Evolutionary conservation across 2,329 filamentous ascomycete genomes (phyloP).

Genomic region (Claviceps humidiphila): DNA sequence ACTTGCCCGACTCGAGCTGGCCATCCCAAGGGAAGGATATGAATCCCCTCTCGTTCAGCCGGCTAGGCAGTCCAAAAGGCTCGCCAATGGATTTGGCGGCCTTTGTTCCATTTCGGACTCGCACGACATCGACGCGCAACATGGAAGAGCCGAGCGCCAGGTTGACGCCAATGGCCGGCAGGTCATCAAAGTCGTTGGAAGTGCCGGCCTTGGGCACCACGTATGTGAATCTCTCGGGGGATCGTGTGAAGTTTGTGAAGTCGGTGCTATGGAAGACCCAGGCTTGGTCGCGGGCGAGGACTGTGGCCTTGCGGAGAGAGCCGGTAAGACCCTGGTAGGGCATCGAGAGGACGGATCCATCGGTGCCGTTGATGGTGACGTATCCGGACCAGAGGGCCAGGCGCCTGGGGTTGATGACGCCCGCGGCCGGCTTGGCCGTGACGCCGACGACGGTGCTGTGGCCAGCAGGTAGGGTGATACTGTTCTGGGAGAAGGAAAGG

Average conservation of each 20-base stretch:
- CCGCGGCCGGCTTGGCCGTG: slow-evolving; percentile 25
- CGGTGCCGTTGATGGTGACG: slow-evolving; percentile 26
- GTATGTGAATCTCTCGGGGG: slow-evolving; percentile 23
- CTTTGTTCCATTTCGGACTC: slow-evolving; percentile 8
- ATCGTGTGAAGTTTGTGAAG: slow-evolving; percentile 4
- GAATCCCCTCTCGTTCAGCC: slow-evolving; percentile 9
- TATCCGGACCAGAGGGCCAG: slow-evolving; percentile 31
- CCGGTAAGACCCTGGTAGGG: slow-evolving; percentile 27
- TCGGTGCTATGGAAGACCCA: slow-evolving; percentile 19
- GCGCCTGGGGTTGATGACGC: slow-evolving; percentile 19
- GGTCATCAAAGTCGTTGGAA: slow-evolving; percentile 10
- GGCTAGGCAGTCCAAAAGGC: slow-evolving; percentile 24
- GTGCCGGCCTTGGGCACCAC: slow-evolving; percentile 24
- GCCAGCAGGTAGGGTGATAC: slow-evolving; percentile 29
- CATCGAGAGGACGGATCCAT: slow-evolving; percentile 21
- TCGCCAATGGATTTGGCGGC: slow-evolving; percentile 25
- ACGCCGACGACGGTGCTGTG: slow-evolving; percentile 33
- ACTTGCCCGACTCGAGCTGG: slow-evolving; percentile 27
- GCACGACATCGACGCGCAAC: slow-evolving; percentile 30
- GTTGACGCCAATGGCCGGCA: slow-evolving; percentile 8
- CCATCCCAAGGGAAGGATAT: slow-evolving; percentile 26
- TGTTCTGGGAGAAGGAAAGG: slow-evolving; percentile 26
- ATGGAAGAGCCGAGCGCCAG: slow-evolving; percentile 31
- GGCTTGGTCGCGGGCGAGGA: slow-evolving; percentile 9
- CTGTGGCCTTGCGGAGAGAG: slow-evolving; percentile 16